phyloP scores from a whole-genome alignment of 495 filamentous ascomycete species.

The Penicillium argentinense region DNA sequence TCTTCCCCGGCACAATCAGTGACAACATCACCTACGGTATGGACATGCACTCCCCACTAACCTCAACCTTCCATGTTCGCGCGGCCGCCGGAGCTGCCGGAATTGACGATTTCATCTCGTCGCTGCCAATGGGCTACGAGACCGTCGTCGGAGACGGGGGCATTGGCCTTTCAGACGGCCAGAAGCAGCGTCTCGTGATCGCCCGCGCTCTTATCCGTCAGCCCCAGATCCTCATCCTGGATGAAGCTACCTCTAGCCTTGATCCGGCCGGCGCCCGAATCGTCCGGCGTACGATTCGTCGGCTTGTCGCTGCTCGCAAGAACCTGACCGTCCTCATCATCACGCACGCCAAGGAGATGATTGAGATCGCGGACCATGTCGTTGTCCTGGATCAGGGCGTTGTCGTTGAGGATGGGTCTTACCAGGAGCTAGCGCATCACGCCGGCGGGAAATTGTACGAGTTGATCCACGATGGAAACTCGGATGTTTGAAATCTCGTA shows the following conservation, averaged over 20 bases:
- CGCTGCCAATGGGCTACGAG: constrained; percentile 70
- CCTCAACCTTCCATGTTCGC: constrained; percentile 40
- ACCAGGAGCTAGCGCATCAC: constrained; percentile 48
- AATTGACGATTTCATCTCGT: constrained; percentile 77
- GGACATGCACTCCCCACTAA: constrained; percentile 36
- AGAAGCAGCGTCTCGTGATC: constrained; percentile 79
- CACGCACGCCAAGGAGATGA: constrained; percentile 81
- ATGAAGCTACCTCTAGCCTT: constrained; percentile 83
- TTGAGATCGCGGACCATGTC: constrained; percentile 69
- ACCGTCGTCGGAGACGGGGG: constrained; percentile 80
- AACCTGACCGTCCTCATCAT: constrained; percentile 63
- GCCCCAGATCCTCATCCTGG: constrained; percentile 73
- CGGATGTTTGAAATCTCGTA: background rate
- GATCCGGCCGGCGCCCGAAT: constrained; percentile 68
- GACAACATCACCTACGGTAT: constrained; percentile 85
- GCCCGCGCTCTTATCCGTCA: constrained; percentile 73
- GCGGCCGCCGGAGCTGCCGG: constrained; percentile 65
- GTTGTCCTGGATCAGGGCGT: constrained; percentile 67
- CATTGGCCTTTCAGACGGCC: constrained; percentile 73
- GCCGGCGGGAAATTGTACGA: constrained; percentile 40
- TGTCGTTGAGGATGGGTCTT: constrained; percentile 66
- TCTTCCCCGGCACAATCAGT: constrained; percentile 71
- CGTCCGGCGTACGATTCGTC: constrained; percentile 62
- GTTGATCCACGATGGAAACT: constrained; percentile 23
- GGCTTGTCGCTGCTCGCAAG: constrained; percentile 33